These are phyloP conservation scores for Hymenoscyphus infarciens DNA, from an alignment of 2,329 filamentous ascomycete genomes.

Conservation along the genomic window DNA sequence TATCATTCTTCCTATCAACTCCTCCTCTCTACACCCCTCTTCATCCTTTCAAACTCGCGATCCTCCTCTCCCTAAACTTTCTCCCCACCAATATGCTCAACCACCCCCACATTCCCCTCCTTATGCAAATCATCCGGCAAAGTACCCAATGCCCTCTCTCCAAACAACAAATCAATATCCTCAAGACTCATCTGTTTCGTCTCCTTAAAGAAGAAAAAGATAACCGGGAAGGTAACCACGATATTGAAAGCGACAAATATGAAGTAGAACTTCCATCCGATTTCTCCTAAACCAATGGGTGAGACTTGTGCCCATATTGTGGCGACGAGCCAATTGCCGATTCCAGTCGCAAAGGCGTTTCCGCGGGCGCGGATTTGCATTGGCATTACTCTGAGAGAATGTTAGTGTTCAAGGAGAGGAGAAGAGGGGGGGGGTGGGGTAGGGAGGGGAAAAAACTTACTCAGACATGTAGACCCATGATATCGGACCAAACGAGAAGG, in stretches of 20 bases:
- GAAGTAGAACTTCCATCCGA: conserved; percentile 55
- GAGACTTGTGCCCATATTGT: conserved; percentile 58
- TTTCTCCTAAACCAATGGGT: conserved; percentile 46
- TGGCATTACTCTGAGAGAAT: conserved; percentile 48
- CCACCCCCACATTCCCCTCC: conserved; percentile 3
- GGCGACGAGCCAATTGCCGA: conserved; percentile 57
- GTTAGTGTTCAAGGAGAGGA: conserved; percentile 1
- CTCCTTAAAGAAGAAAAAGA: conserved; percentile 36
- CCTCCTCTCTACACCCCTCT: neutral
- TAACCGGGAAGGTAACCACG: conserved; percentile 35
- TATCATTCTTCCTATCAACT: neutral
- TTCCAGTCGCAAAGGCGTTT: conserved; percentile 53
- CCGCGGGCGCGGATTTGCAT: conserved; percentile 61
- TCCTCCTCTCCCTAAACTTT: neutral
- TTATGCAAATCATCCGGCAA: conserved; percentile 43
- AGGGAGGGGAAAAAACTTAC: conserved; percentile 12
- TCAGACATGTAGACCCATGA: conserved; percentile 41
- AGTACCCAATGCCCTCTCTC: conserved; percentile 41
- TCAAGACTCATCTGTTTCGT: conserved; percentile 34
- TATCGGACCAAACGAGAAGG: conserved; percentile 54
- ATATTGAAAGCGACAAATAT: conserved; percentile 45
- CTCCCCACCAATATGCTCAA: conserved; percentile 1
- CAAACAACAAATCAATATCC: conserved; percentile 35
- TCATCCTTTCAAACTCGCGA: too few species aligned
- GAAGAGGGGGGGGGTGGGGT: conserved; percentile 53